Conservation (phyloP, 768 basidiomycete species). For the Collybia nuda region DNA sequence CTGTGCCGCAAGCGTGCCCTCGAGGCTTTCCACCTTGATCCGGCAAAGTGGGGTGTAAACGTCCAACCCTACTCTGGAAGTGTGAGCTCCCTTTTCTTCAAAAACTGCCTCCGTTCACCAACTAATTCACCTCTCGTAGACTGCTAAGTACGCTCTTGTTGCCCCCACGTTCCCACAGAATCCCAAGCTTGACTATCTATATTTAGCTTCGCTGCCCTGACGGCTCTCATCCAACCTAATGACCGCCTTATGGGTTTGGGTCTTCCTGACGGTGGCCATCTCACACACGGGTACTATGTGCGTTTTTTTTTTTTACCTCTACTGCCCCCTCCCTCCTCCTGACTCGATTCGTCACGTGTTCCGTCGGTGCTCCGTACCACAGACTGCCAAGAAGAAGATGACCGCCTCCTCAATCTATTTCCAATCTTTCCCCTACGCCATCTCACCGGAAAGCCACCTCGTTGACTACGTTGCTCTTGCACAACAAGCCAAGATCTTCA, state of each 20-base stretch:
- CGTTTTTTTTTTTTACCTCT: slow-evolving; percentile 26
- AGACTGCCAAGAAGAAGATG: slow-evolving; percentile 99
- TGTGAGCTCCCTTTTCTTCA: slow-evolving; percentile 48
- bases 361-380: not conserved
- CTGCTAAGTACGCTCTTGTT: slow-evolving; percentile 71
- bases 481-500: slow-evolving; percentile 90
- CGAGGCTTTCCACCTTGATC: slow-evolving; percentile 93
- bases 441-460: slow-evolving; percentile 79
- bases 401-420: slow-evolving; percentile 99
- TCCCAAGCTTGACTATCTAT: slow-evolving; percentile 13
- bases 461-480: slow-evolving; percentile 85
- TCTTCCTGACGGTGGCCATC: slow-evolving; percentile 95
- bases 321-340: slow-evolving; percentile 5
- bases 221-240: slow-evolving; percentile 93
- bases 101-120: not conserved
- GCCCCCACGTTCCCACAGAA: not conserved
- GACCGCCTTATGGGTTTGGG: slow-evolving; percentile 99
- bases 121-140: slow-evolving; percentile 37
- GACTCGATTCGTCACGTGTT: slow-evolving; percentile 7
- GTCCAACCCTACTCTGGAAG: slow-evolving; percentile 98
- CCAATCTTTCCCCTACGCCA: slow-evolving; percentile 94
- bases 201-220: slow-evolving; percentile 90
- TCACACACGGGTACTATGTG: slow-evolving; percentile 97
- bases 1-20: slow-evolving; percentile 96
- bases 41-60: slow-evolving; percentile 94